A percentile compares a stretch with the other conserved stretches of the same genome.
Conservation (phyloP, 2,329 filamentous ascomycete genomes). For the Xylariaceae sp. region DNA sequence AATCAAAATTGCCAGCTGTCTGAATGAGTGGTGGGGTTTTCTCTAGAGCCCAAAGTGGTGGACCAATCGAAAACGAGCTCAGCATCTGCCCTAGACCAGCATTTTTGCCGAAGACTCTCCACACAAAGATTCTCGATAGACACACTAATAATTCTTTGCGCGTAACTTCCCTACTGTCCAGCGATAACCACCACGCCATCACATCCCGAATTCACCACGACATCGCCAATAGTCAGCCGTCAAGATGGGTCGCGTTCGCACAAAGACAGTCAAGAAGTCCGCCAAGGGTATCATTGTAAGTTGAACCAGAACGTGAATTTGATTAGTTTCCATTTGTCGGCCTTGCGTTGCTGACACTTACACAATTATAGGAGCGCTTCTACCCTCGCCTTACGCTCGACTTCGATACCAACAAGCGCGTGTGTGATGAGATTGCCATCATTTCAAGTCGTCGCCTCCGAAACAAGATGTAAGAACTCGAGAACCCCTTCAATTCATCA, state of each 20-base stretch:
- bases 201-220: slow-evolving; percentile 14
- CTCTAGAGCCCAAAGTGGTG: too few species aligned
- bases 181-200: slow-evolving; percentile 34
- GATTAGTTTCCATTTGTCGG: too few species aligned
- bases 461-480: too few species aligned
- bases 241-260: slow-evolving; percentile 74
- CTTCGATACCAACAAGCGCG: slow-evolving; percentile 99
- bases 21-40: too few species aligned
- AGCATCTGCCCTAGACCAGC: slow-evolving; percentile 36
- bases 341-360: too few species aligned
- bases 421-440: slow-evolving; percentile 99
- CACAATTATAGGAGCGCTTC: slow-evolving; percentile 76
- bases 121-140: slow-evolving; percentile 35
- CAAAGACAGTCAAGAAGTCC: slow-evolving; percentile 75
- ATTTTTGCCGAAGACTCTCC: slow-evolving; percentile 38
- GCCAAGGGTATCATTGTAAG: slow-evolving; percentile 99
- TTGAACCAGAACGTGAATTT: too few species aligned
- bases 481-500: too few species aligned
- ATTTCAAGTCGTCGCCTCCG: slow-evolving; percentile 98
- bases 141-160: slow-evolving; percentile 29
- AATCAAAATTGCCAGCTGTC: too few species aligned
- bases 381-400: slow-evolving; percentile 98
- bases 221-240: slow-evolving; percentile 38
- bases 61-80: neutral
- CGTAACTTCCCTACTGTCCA: slow-evolving; percentile 16